Conservation (phyloP, 371 early-diverging fungal genomes). For the Mucor indicus region DNA sequence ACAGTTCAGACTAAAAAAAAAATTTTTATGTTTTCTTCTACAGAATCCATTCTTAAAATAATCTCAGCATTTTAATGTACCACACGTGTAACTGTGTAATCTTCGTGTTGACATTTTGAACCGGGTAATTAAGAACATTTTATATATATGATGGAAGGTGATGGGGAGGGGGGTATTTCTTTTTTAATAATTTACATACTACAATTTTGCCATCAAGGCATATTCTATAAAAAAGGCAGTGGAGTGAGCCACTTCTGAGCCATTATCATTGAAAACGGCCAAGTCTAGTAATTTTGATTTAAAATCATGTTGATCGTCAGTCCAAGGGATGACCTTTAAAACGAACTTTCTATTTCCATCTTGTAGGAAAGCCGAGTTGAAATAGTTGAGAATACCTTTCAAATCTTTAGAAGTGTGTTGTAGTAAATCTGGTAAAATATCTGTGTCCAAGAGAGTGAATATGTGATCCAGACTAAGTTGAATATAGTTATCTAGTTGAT, state of each 20-base stretch:
- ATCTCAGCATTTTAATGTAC: too few relatives aligned
- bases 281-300: conserved; percentile 21
- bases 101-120: too few relatives aligned
- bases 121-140: background rate
- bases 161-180: conserved; percentile 6
- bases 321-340: conserved; percentile 33
- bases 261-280: conserved; percentile 15
- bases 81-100: too few relatives aligned
- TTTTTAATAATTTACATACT: too few relatives aligned
- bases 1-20: too few relatives aligned
- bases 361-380: conserved; percentile 31
- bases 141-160: background rate
- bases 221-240: conserved; percentile 24
- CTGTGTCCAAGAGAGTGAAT: conserved; percentile 23
- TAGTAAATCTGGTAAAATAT: conserved; percentile 31
- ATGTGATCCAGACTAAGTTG: conserved; percentile 16
- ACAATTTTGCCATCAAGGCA: conserved; percentile 24
- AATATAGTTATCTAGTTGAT: conserved; percentile 30
- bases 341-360: conserved; percentile 21
- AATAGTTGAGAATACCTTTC: conserved; percentile 32
- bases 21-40: too few relatives aligned
- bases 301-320: conserved; percentile 12
- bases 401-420: conserved; percentile 32
- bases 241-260: conserved; percentile 12
- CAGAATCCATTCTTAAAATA: too few relatives aligned